phyloP scores from a whole-genome alignment of 2,329 filamentous ascomycete species.

The Trichoderma simmonsii region DNA sequence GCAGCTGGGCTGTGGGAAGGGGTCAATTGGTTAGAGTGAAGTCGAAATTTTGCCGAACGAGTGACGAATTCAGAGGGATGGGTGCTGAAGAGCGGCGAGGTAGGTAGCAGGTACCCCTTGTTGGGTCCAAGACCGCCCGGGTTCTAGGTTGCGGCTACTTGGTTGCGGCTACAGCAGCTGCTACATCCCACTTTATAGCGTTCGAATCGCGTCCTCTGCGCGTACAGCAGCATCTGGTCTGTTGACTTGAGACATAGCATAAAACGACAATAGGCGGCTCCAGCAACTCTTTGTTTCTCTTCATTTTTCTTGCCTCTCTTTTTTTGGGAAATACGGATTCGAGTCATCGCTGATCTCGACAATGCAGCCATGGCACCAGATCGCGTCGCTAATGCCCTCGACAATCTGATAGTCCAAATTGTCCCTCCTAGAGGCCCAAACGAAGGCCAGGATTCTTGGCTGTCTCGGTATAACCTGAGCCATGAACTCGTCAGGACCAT shows the following conservation, averaged over 20 bases:
- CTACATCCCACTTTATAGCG: constrained; percentile 16
- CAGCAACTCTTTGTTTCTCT: background rate
- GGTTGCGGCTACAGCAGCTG: background rate
- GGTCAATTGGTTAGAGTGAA: constrained; percentile 32
- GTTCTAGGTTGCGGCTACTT: constrained; percentile 6
- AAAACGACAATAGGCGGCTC: background rate
- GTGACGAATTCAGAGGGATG: constrained; percentile 21
- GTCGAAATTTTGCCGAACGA: constrained; percentile 33
- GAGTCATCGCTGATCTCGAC: constrained; percentile 30
- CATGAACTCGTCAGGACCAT: constrained; percentile 51
- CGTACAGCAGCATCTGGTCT: background rate
- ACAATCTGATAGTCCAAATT: constrained; percentile 72
- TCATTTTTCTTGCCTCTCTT: background rate
- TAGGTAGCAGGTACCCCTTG: constrained; percentile 27
- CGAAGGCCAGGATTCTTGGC: constrained; percentile 64
- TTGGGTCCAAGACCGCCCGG: background rate
- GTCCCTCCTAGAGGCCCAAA: constrained; percentile 59
- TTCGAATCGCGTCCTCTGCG: constrained; percentile 9
- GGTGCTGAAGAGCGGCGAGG: constrained; percentile 15
- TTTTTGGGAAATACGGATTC: background rate
- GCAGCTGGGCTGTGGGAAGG: constrained; percentile 24
- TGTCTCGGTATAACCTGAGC: constrained; percentile 65
- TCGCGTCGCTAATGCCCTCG: constrained; percentile 75
- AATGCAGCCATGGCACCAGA: constrained; percentile 57
- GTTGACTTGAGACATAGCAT: background rate